phyloP scores from a whole-genome alignment of 345 rosid species.

The Populus tremula region DNA sequence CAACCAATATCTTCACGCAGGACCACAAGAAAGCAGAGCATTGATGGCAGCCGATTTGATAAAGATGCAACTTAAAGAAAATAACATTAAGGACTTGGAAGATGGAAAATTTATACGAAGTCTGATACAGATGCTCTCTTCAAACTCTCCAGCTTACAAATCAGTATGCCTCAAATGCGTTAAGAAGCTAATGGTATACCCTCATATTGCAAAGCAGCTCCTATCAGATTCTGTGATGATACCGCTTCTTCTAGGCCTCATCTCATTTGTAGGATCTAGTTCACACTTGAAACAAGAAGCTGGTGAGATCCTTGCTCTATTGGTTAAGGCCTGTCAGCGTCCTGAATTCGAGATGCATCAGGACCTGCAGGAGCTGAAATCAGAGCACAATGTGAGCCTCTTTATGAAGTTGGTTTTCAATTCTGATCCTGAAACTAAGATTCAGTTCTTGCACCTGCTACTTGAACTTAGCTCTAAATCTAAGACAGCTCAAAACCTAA shows the following conservation, averaged over 20 bases:
- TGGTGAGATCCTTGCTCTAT: slow-evolving; percentile 42
- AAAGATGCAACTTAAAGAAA: slow-evolving; percentile 44
- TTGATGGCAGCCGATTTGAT: slow-evolving; percentile 44
- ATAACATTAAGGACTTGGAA: slow-evolving; percentile 30
- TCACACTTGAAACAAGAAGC: slow-evolving; percentile 38
- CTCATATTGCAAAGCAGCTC: slow-evolving; percentile 35
- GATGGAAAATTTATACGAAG: slow-evolving; percentile 36
- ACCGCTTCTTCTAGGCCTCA: slow-evolving; percentile 36
- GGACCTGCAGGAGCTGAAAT: slow-evolving; percentile 45
- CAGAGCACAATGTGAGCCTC: slow-evolving; percentile 39
- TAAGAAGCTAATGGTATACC: slow-evolving; percentile 39
- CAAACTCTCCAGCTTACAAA: slow-evolving; percentile 40
- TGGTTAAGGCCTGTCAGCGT: slow-evolving; percentile 32
- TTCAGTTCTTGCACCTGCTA: slow-evolving; percentile 44
- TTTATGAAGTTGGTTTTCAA: slow-evolving; percentile 31
- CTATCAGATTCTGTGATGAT: slow-evolving; percentile 37
- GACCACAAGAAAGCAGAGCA: slow-evolving; percentile 43
- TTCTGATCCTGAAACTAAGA: slow-evolving; percentile 32
- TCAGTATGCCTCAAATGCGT: slow-evolving; percentile 41
- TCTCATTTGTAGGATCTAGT: slow-evolving; percentile 33
- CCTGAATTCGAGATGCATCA: slow-evolving; percentile 35
- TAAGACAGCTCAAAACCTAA: slow-evolving; percentile 30
- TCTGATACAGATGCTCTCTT: slow-evolving; percentile 43
- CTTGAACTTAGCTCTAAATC: slow-evolving; percentile 45
- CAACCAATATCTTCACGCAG: slow-evolving; percentile 13